phyloP scores from a whole-genome alignment of 306 rosid species.

The Corylus heterophylla region DNA sequence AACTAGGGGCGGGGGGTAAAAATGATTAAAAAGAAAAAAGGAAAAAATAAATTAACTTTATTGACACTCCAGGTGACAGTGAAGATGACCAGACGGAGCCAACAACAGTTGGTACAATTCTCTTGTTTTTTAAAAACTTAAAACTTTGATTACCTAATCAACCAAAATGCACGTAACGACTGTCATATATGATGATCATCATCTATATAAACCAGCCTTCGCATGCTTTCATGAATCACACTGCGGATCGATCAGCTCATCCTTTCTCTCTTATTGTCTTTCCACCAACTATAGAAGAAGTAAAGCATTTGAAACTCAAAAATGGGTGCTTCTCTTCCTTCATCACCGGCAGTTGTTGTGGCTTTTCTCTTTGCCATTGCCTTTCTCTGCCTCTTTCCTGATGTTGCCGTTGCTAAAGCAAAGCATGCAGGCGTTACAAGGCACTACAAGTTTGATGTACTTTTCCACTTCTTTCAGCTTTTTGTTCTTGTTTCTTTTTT shows the following conservation, averaged over 20 bases:
- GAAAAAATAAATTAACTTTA: slow-evolving; percentile 13
- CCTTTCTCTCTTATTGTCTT: neutral
- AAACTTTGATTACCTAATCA: slow-evolving; percentile 16
- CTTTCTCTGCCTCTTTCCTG: slow-evolving; percentile 33
- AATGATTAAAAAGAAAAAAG: neutral
- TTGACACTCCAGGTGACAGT: slow-evolving; percentile 23
- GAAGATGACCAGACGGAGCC: neutral
- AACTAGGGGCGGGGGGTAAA: neutral
- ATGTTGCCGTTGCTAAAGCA: slow-evolving; percentile 39
- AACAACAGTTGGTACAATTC: slow-evolving; percentile 20
- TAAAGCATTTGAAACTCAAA: slow-evolving; percentile 11
- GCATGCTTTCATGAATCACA: neutral
- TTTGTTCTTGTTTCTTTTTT: neutral
- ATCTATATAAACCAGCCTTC: slow-evolving; percentile 23
- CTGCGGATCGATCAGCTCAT: too few relatives aligned
- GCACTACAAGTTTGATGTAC: slow-evolving; percentile 61
- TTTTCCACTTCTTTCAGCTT: slow-evolving; percentile 13
- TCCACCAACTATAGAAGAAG: neutral
- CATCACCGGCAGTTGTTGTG: slow-evolving; percentile 19
- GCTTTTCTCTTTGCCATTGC: slow-evolving; percentile 39
- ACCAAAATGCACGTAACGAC: slow-evolving; percentile 18
- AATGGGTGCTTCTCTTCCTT: slow-evolving; percentile 37
- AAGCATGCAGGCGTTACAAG: slow-evolving; percentile 48
- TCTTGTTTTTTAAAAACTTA: slow-evolving; percentile 8
- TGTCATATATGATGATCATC: neutral